Conservation (phyloP, 768 basidiomycete genomes). For the Serendipita sp. region DNA sequence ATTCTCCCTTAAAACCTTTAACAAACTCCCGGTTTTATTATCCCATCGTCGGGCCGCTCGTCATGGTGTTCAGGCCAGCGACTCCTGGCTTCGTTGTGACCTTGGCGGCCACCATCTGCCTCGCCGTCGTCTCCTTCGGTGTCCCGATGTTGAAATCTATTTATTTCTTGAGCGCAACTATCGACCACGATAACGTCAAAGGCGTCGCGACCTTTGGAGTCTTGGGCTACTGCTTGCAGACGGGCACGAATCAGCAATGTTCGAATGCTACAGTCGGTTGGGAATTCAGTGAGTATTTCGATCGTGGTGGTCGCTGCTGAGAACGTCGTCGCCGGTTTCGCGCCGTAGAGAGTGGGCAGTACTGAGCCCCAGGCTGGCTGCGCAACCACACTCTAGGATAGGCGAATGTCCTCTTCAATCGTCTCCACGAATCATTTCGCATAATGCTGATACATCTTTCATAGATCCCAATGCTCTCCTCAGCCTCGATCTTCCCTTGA, state of each 20-base stretch:
- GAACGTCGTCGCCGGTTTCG: not conserved
- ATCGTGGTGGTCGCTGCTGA: not conserved
- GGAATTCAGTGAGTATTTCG: constrained; percentile 47
- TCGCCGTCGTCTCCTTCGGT: constrained; percentile 78
- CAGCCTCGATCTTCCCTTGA: constrained; percentile 35
- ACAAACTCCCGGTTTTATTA: not conserved
- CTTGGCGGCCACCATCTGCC: constrained; percentile 55
- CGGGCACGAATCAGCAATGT: constrained; percentile 41
- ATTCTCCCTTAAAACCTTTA: not conserved
- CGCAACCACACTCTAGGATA: not conserved
- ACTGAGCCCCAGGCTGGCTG: not conserved
- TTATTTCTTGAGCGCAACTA: constrained; percentile 69
- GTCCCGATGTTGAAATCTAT: constrained; percentile 81
- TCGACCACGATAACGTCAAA: constrained; percentile 28
- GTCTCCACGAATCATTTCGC: not conserved
- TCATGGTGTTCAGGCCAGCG: constrained; percentile 44
- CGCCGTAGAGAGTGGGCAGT: not conserved
- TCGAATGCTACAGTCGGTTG: constrained; percentile 75
- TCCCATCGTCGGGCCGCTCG: not conserved
- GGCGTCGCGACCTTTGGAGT: constrained; percentile 75
- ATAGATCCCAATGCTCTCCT: constrained; percentile 72
- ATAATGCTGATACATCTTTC: not conserved
- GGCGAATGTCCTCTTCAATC: not conserved
- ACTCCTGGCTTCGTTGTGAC: constrained; percentile 83
- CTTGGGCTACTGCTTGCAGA: constrained; percentile 68